Evolutionary conservation across 352 stramenopile genomes (phyloP).

Genomic region (Phytophthora lateralis): DNA sequence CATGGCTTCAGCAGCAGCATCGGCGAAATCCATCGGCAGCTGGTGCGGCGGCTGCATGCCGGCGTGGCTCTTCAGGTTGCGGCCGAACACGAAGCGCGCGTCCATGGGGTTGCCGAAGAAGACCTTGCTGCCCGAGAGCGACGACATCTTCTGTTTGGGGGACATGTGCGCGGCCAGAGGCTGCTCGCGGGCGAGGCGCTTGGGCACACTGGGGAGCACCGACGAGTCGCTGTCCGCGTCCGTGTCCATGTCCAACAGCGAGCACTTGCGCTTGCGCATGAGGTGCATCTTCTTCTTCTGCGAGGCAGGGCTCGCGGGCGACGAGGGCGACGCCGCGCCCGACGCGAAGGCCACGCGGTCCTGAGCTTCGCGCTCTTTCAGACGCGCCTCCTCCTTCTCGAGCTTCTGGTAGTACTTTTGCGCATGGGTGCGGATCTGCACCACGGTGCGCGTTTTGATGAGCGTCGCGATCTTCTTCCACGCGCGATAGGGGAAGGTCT

Average conservation of each 20-base stretch:
- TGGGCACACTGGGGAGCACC: constrained; percentile 58
- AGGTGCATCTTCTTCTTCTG: constrained; percentile 65
- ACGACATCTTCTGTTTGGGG: constrained; percentile 69
- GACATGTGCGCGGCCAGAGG: constrained; percentile 74
- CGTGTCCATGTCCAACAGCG: constrained; percentile 37
- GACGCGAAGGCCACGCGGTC: constrained; percentile 27
- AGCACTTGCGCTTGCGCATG: constrained; percentile 75
- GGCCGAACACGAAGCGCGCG: constrained; percentile 39
- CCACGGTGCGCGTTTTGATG: constrained; percentile 94
- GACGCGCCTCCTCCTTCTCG: constrained; percentile 83
- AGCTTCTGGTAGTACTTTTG: constrained; percentile 93
- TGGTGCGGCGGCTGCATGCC: constrained; percentile 37
- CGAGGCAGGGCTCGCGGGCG: constrained; percentile 26
- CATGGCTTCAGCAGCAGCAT: constrained; percentile 51
- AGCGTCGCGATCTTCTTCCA: constrained; percentile 94
- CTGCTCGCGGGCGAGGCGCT: constrained; percentile 74
- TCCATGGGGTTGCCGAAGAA: constrained; percentile 51
- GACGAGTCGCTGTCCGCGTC: constrained; percentile 31
- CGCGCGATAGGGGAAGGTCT: constrained; percentile 84
- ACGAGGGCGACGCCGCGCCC: constrained; percentile 2
- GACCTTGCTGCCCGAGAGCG: constrained; percentile 47
- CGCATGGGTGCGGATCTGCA: constrained; percentile 89
- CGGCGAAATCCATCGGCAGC: constrained; percentile 65
- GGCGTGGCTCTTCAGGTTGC: constrained; percentile 31
- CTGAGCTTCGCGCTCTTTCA: constrained; percentile 73